A percentile compares a stretch with the other conserved stretches of the same genome.
phyloP scores from a whole-genome alignment of 1,284 basidiomycete genomes.

The Pulchroboletus neoregius region DNA sequence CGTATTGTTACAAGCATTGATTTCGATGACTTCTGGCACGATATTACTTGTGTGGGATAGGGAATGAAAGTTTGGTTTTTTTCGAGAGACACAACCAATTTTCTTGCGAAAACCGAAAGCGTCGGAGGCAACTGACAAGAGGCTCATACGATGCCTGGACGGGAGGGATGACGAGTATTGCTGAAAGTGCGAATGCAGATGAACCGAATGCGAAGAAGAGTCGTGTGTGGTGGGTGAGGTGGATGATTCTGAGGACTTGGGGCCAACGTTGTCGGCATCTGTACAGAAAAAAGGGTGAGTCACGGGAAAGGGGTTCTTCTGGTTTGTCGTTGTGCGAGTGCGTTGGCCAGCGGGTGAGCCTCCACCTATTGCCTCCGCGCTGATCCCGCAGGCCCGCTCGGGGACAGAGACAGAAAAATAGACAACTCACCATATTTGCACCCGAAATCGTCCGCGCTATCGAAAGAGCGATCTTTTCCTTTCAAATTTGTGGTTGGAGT shows the following conservation, averaged over 20 bases:
- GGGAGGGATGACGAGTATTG: slow-evolving; percentile 10
- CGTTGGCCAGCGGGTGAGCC: too few species aligned
- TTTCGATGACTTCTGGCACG: slow-evolving; percentile 69
- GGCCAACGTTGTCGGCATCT: slow-evolving; percentile 20
- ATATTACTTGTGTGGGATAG: slow-evolving; percentile 35
- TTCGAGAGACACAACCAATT: slow-evolving; percentile 40
- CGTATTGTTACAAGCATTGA: slow-evolving; percentile 44
- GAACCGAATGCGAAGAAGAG: slow-evolving; percentile 8
- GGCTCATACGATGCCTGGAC: slow-evolving; percentile 39
- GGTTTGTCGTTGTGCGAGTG: too few species aligned
- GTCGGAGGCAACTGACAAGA: slow-evolving; percentile 56
- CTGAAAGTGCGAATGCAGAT: slow-evolving; percentile 2
- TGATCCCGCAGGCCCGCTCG: too few species aligned
- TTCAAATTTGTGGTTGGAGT: slow-evolving; percentile 6
- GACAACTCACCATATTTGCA: slow-evolving; percentile 12
- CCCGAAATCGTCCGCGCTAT: slow-evolving; percentile 5
- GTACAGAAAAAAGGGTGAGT: slow-evolving; percentile 6
- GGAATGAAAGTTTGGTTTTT: slow-evolving; percentile 36
- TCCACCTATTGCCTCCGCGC: slow-evolving; percentile 8
- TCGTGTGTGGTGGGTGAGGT: slow-evolving; percentile 11
- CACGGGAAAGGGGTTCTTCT: too few species aligned
- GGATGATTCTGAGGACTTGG: too few species aligned
- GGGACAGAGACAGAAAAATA: not conserved
- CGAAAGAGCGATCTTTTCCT: slow-evolving; percentile 17
- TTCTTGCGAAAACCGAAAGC: slow-evolving; percentile 48